Conservation (phyloP, 768 basidiomycete genomes). For the Nidularia pulvinata region DNA sequence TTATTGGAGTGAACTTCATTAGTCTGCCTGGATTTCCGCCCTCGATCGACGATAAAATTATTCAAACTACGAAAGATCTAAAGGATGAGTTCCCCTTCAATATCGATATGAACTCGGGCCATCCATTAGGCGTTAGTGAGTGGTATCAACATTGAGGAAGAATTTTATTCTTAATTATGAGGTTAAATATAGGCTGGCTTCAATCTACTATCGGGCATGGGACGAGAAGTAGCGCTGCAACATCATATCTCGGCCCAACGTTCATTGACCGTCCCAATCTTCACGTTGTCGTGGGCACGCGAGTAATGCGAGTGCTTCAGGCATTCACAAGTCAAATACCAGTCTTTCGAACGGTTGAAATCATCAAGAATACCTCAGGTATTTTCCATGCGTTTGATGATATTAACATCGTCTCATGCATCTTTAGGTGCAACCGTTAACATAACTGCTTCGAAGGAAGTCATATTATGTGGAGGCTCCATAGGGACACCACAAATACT, state of each 20-base stretch:
- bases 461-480: conserved; percentile 43
- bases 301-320: conserved; percentile 15
- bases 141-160: conserved; percentile 9
- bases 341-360: conserved; percentile 4
- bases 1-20: conserved; percentile 20
- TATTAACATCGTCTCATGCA: neutral
- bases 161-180: conserved; percentile 2
- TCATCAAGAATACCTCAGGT: neutral
- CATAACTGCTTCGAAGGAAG: conserved; percentile 44
- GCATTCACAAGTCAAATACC: neutral
- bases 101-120: conserved; percentile 39
- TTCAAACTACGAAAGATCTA: conserved; percentile 29
- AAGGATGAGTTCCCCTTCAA: conserved; percentile 35
- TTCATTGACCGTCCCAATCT: conserved; percentile 20
- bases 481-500: conserved; percentile 35
- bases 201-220: conserved; percentile 17
- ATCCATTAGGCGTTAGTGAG: conserved; percentile 36
- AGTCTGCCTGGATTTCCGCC: conserved; percentile 20
- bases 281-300: conserved; percentile 22
- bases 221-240: conserved; percentile 18
- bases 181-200: conserved; percentile 13
- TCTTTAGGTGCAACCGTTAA: neutral
- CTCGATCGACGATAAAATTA: conserved; percentile 25
- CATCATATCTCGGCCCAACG: conserved; percentile 15
- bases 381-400: conserved; percentile 6